Evolutionary conservation across 1,284 basidiomycete species (phyloP).

Genomic region (Phellopilus nigrolimitatus): DNA sequence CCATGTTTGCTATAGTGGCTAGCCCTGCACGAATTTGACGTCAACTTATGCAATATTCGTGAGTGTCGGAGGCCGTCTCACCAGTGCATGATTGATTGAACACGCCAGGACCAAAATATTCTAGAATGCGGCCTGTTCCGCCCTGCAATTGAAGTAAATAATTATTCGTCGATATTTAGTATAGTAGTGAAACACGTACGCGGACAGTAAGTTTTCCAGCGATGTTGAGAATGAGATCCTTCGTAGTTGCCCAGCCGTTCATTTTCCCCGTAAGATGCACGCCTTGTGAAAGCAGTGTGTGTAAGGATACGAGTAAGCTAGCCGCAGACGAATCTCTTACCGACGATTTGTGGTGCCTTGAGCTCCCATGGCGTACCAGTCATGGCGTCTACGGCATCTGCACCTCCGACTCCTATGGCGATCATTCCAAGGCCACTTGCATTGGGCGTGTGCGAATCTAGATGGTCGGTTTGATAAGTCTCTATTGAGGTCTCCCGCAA

Average conservation of each 20-base stretch:
- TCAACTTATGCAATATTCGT: not conserved
- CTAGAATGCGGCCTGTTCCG: conserved; percentile 93
- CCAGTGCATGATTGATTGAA: conserved; percentile 91
- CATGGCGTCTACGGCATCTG: conserved; percentile 98
- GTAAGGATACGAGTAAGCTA: not conserved
- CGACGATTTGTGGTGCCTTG: conserved; percentile 88
- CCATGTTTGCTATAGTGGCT: conserved; percentile 98
- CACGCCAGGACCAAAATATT: conserved; percentile 98
- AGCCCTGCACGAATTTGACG: conserved; percentile 46
- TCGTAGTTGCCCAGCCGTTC: conserved; percentile 91
- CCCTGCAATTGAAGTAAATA: conserved; percentile 45
- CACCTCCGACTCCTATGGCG: conserved; percentile 97
- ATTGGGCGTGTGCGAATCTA: conserved; percentile 98
- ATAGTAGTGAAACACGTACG: conserved; percentile 40
- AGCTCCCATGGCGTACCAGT: conserved; percentile 98
- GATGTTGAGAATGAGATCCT: conserved; percentile 94
- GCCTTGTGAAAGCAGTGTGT: conserved; percentile 36
- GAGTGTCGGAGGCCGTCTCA: conserved; percentile 24
- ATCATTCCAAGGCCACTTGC: conserved; percentile 97
- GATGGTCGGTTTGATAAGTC: conserved; percentile 27
- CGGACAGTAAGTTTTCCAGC: conserved; percentile 93
- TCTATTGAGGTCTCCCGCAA: not conserved
- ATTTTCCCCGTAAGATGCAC: conserved; percentile 88
- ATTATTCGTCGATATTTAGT: conserved; percentile 13
- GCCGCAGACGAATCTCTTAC: conserved; percentile 37